These are phyloP conservation scores for Candida silvicultrix DNA, from an alignment of 805 yeast species.

Conservation along the genomic window DNA sequence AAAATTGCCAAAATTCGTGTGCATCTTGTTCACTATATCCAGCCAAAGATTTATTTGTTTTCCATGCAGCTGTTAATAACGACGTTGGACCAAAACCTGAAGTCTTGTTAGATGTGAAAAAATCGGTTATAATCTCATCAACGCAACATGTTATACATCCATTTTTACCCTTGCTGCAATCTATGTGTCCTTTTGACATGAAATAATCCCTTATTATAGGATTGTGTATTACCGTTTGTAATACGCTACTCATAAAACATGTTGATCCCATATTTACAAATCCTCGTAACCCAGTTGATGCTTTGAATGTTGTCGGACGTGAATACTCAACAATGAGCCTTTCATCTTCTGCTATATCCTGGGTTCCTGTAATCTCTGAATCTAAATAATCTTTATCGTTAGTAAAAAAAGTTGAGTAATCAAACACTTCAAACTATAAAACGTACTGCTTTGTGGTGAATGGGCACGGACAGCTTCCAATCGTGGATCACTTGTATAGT, in stretches of 20 bases:
- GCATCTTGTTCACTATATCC: conserved; percentile 99
- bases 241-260: conserved; percentile 91
- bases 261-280: conserved; percentile 94
- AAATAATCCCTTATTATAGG: conserved; percentile 79
- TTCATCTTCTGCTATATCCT: conserved; percentile 9
- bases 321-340: conserved; percentile 27
- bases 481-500: conserved; percentile 56
- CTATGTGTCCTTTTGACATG: conserved; percentile 64
- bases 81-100: conserved; percentile 79
- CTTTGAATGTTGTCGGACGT: conserved; percentile 32
- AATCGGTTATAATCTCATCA: conserved; percentile 69
- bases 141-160: conserved; percentile 80
- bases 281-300: conserved; percentile 79
- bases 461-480: conserved; percentile 43
- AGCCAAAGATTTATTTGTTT: conserved; percentile 74
- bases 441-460: neutral
- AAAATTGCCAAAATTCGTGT: conserved; percentile 94
- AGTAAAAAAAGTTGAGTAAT: too few relatives aligned
- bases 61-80: conserved; percentile 82
- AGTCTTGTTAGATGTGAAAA: conserved; percentile 56
- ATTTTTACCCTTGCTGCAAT: conserved; percentile 37
- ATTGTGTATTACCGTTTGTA: conserved; percentile 86
- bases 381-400: conserved; percentile 9
- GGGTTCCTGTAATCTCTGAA: neutral
- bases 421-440: too few relatives aligned